phyloP scores from a whole-genome alignment of 2,329 filamentous ascomycete species.

The Epicoccum nigrum region DNA sequence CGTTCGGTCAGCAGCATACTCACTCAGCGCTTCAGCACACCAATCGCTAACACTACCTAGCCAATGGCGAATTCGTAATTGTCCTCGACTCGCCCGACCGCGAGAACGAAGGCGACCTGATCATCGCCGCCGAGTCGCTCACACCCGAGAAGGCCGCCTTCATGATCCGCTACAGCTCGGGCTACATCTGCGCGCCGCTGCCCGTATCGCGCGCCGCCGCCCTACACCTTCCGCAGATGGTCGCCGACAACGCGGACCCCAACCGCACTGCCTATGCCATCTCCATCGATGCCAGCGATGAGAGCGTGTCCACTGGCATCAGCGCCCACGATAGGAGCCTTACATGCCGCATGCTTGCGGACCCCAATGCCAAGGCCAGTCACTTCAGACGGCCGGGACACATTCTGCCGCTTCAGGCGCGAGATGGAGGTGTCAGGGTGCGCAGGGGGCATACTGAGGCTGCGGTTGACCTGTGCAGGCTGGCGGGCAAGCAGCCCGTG shows the following conservation, averaged over 20 bases:
- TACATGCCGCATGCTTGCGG: conserved; percentile 79
- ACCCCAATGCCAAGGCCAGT: conserved; percentile 58
- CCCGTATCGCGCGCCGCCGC: conserved; percentile 69
- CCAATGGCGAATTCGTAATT: conserved; percentile 83
- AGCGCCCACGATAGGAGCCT: conserved; percentile 84
- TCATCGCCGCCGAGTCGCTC: conserved; percentile 85
- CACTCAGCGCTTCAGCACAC: not conserved
- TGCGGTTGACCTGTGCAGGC: conserved; percentile 83
- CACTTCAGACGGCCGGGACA: conserved; percentile 86
- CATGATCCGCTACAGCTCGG: conserved; percentile 87
- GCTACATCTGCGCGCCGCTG: conserved; percentile 89
- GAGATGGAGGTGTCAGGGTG: conserved; percentile 78
- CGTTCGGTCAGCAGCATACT: conserved; percentile 46
- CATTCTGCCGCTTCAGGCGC: conserved; percentile 82
- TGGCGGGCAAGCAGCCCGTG: conserved; percentile 75
- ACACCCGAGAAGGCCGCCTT: conserved; percentile 94
- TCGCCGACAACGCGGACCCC: conserved; percentile 74
- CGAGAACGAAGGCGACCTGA: conserved; percentile 98
- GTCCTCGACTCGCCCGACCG: conserved; percentile 91
- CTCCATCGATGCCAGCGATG: conserved; percentile 78
- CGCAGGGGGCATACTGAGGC: conserved; percentile 91
- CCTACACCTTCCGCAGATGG: conserved; percentile 89
- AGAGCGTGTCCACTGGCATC: conserved; percentile 79
- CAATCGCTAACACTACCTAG: conserved; percentile 25
- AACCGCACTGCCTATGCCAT: conserved; percentile 93